phyloP scores from a whole-genome alignment of 306 rosid genomes.

The Lagenaria siceraria region DNA sequence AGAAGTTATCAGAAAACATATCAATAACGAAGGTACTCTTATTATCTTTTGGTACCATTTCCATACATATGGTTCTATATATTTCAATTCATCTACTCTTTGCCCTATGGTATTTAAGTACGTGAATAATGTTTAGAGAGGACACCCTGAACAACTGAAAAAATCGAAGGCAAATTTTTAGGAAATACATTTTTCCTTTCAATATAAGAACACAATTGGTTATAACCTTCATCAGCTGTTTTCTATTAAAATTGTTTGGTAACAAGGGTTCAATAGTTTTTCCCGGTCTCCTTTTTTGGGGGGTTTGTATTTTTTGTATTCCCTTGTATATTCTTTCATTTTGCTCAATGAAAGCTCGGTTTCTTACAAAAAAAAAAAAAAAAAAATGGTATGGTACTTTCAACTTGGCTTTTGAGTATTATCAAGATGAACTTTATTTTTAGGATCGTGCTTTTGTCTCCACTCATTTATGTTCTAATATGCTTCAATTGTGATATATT shows the following conservation, averaged over 20 bases:
- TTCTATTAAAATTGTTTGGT: not conserved
- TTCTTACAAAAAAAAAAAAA: too few species aligned
- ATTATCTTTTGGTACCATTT: not conserved
- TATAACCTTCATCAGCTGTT: not conserved
- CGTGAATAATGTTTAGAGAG: not conserved
- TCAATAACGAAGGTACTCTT: slow-evolving; percentile 44
- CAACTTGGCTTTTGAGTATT: not conserved
- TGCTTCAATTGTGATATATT: not conserved
- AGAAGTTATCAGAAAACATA: slow-evolving; percentile 39
- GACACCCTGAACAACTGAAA: not conserved
- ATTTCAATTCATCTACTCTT: not conserved
- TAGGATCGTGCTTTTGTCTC: not conserved
- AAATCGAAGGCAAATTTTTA: not conserved
- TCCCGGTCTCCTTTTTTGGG: not conserved
- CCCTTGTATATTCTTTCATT: not conserved
- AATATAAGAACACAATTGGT: not conserved
- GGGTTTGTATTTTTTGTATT: not conserved
- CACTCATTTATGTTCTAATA: not conserved
- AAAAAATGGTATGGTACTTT: too few species aligned
- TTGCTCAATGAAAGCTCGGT: not conserved
- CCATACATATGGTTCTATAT: not conserved
- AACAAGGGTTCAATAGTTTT: not conserved
- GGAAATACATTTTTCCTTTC: not conserved
- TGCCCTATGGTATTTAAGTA: not conserved
- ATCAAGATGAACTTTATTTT: not conserved